Evolutionary conservation across 495 filamentous ascomycete species (phyloP).

Genomic region (Neurospora tetraspora): DNA sequence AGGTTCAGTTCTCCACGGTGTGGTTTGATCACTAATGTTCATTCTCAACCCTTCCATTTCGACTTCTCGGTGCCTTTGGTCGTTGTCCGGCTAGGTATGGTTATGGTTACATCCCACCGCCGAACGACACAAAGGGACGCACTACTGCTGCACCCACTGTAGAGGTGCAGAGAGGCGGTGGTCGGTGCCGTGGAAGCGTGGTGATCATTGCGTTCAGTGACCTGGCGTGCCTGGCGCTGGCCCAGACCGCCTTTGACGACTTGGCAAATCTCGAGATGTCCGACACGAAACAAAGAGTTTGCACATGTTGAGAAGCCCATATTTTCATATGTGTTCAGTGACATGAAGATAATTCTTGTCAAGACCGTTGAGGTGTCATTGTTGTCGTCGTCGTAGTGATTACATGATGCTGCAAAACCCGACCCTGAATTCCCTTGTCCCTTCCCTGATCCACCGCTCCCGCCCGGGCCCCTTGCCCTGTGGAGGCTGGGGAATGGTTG

Average conservation of each 20-base stretch:
- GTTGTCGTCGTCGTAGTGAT: background rate
- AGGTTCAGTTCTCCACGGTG: background rate
- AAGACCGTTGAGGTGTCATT: background rate
- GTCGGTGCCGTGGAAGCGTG: background rate
- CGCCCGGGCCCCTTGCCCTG: background rate
- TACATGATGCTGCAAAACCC: background rate
- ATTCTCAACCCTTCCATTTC: background rate
- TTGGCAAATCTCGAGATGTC: background rate
- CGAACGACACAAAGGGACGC: background rate
- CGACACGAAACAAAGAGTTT: background rate
- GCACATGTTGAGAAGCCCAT: background rate
- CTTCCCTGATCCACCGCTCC: background rate
- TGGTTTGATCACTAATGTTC: background rate
- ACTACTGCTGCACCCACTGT: background rate
- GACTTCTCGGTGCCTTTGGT: background rate
- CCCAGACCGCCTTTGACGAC: background rate
- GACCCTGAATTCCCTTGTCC: background rate
- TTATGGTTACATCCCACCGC: background rate
- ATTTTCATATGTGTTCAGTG: background rate
- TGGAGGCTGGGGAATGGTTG: background rate
- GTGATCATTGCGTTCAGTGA: background rate
- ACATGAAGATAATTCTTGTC: background rate
- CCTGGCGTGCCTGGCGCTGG: background rate
- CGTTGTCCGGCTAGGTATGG: background rate
- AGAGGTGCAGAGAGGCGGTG: background rate